Conservation (phyloP, 805 yeast species). For the Zygotorulaspora danielsina region DNA sequence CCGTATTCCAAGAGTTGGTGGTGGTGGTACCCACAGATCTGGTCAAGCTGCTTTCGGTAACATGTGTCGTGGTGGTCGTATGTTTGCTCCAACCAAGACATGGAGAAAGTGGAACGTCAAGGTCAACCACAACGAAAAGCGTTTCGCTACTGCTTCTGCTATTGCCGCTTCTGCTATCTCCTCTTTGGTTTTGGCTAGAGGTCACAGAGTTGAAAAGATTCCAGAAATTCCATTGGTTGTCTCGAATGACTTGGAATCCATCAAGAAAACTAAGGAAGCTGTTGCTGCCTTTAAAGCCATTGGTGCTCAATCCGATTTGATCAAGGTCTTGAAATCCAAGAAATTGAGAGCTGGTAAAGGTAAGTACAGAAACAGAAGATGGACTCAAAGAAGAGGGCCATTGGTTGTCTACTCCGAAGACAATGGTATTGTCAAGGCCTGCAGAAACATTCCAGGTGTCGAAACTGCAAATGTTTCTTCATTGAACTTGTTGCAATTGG, state of each 20-base stretch:
- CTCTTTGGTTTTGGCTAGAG: conserved; percentile 98
- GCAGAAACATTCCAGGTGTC: conserved; percentile 99
- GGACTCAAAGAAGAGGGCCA: conserved; percentile 99
- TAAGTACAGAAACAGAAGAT: conserved; percentile 99
- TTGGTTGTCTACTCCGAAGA: conserved; percentile 97
- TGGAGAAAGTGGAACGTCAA: conserved; percentile 99
- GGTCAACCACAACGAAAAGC: conserved; percentile 99
- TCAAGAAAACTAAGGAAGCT: conserved; percentile 97
- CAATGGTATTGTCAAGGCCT: conserved; percentile 96
- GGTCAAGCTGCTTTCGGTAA: conserved; percentile 99
- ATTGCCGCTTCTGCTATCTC: conserved; percentile 99
- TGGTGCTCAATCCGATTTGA: conserved; percentile 98
- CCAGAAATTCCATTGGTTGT: conserved; percentile 98
- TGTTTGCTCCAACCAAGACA: conserved; percentile 99
- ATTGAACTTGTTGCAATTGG: conserved; percentile 94
- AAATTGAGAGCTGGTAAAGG: conserved; percentile 99
- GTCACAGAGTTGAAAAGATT: conserved; percentile 98
- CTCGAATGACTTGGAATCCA: conserved; percentile 84
- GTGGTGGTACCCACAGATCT: conserved; percentile 99
- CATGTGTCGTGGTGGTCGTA: conserved; percentile 99
- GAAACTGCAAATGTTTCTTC: conserved; percentile 91
- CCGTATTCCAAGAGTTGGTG: conserved; percentile 99
- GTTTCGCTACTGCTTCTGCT: conserved; percentile 99
- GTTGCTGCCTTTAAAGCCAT: conserved; percentile 96
- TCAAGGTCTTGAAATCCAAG: conserved; percentile 97